phyloP scores from a whole-genome alignment of 331 rosid genomes.

The Malus hybrid region DNA sequence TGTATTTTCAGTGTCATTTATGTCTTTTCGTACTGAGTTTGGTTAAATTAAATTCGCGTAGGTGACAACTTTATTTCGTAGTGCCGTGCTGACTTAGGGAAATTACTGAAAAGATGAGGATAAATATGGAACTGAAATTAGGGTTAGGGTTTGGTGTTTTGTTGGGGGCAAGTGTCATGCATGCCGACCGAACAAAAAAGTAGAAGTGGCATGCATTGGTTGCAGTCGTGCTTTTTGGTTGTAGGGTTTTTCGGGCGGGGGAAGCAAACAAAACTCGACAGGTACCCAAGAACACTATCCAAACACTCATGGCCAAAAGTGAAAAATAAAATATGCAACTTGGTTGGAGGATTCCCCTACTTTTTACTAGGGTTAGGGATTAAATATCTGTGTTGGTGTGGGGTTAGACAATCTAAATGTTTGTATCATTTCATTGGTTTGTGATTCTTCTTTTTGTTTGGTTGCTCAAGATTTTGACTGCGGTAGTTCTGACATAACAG shows the following conservation, averaged over 20 bases:
- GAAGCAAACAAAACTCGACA: background rate
- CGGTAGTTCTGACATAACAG: background rate
- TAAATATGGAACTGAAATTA: too few relatives aligned
- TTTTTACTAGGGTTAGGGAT: background rate
- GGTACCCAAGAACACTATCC: background rate
- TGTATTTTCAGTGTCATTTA: background rate
- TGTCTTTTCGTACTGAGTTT: background rate
- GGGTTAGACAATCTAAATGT: too few relatives aligned
- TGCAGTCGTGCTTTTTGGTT: background rate
- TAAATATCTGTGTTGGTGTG: background rate
- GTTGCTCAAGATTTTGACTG: background rate
- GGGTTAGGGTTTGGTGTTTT: background rate
- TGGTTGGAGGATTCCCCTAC: background rate
- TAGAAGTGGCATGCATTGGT: slow-evolving; percentile 1
- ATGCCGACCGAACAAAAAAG: background rate
- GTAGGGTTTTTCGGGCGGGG: background rate
- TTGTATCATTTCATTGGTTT: background rate
- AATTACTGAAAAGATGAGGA: too few relatives aligned
- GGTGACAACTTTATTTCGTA: background rate
- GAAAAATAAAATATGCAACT: background rate
- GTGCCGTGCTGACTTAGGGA: too few relatives aligned
- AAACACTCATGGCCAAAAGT: background rate
- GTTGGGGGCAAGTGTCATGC: background rate
- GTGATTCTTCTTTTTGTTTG: too few relatives aligned
- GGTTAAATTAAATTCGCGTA: background rate